These are phyloP conservation scores for Xerocomus brunneocitrinus DNA, from an alignment of 768 basidiomycete species.

Conservation along the genomic window DNA sequence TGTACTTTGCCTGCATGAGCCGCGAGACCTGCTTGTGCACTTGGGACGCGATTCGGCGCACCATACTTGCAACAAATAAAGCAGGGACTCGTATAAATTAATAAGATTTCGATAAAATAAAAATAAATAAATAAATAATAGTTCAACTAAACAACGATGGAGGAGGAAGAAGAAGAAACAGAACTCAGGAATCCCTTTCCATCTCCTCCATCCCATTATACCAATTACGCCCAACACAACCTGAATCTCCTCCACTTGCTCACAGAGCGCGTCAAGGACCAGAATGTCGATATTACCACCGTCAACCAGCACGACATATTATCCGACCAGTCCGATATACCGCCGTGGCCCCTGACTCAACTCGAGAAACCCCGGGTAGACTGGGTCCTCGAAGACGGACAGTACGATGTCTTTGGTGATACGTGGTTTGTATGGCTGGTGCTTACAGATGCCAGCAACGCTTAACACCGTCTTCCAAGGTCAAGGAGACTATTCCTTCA, in stretches of 20 bases:
- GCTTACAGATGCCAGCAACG: slow-evolving; percentile 10
- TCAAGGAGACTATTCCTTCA: slow-evolving; percentile 79
- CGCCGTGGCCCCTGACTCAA: slow-evolving; percentile 70
- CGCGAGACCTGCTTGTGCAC: slow-evolving; percentile 87
- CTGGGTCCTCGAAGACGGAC: slow-evolving; percentile 84
- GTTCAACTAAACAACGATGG: slow-evolving; percentile 20
- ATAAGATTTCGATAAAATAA: background rate
- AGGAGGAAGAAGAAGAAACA: slow-evolving; percentile 65
- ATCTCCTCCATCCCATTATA: slow-evolving; percentile 81
- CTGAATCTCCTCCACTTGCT: slow-evolving; percentile 63
- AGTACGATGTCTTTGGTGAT: slow-evolving; percentile 84
- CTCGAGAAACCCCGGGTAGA: slow-evolving; percentile 86
- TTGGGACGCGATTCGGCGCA: slow-evolving; percentile 76
- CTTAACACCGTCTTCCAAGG: slow-evolving; percentile 38
- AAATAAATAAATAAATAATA: background rate
- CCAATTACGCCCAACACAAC: slow-evolving; percentile 71
- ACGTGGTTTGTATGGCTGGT: slow-evolving; percentile 71
- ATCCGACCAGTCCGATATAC: slow-evolving; percentile 67
- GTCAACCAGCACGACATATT: slow-evolving; percentile 59
- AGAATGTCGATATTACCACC: slow-evolving; percentile 31
- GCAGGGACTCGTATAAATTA: background rate
- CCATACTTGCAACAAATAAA: slow-evolving; percentile 37
- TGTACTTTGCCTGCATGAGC: slow-evolving; percentile 60
- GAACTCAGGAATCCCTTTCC: slow-evolving; percentile 87
- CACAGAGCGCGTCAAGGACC: slow-evolving; percentile 45